Conservation (phyloP, 225 moss, liverwort and hornwort species). For the Asterella californica region DNA sequence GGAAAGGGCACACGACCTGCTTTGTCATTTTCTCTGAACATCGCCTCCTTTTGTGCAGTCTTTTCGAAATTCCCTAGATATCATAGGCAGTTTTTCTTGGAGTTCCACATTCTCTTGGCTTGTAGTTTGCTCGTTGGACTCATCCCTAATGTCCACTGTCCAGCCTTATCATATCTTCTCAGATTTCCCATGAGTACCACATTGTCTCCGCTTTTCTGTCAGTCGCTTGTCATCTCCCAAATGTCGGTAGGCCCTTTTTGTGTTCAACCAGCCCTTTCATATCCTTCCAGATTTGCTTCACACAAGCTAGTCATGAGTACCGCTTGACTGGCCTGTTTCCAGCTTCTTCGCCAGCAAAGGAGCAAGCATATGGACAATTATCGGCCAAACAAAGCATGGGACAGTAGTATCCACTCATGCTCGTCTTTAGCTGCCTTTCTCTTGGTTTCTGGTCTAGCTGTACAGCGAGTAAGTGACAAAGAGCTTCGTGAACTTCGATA, state of each 20-base stretch:
- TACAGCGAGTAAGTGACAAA: neutral
- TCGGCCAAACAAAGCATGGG: neutral
- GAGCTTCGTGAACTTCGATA: neutral
- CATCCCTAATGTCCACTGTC: neutral
- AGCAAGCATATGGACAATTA: neutral
- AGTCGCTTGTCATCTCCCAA: neutral
- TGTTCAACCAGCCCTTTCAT: too few relatives aligned
- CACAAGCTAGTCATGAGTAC: too few relatives aligned
- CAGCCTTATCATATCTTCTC: neutral
- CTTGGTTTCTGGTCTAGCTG: neutral
- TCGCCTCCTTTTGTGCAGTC: too few relatives aligned
- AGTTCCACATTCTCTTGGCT: constrained; percentile 3
- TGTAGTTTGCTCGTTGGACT: neutral
- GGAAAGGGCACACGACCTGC: too few relatives aligned
- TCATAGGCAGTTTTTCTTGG: neutral
- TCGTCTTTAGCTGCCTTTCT: neutral
- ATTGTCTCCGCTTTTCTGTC: neutral
- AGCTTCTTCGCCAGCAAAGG: neutral
- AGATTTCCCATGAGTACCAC: neutral
- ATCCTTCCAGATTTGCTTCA: too few relatives aligned
- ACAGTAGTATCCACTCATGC: neutral
- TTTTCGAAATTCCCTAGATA: too few relatives aligned
- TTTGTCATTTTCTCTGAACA: too few relatives aligned
- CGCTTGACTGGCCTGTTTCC: neutral
- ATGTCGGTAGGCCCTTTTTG: too few relatives aligned